These are phyloP conservation scores for Cinnamomum micranthum DNA, from an alignment of 164 flowering plant genomes.

Conservation along the genomic window DNA sequence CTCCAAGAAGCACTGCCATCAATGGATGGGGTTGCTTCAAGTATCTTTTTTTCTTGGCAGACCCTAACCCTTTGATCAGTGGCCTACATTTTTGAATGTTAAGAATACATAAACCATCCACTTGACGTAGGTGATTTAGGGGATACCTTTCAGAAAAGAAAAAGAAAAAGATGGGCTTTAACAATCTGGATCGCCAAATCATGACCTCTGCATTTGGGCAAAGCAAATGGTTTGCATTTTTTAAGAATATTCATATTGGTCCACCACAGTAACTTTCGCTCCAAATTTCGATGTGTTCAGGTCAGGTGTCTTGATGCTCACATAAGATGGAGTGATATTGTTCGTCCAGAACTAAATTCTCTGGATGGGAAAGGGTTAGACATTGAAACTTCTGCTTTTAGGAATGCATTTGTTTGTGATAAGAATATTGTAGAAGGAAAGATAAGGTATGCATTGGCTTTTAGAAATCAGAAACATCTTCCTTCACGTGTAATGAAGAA, in stretches of 20 bases:
- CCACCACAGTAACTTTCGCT: background rate
- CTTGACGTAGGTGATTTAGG: no score
- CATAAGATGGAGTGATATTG: slow-evolving; percentile 84
- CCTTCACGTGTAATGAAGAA: slow-evolving; percentile 88
- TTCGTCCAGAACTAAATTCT: slow-evolving; percentile 66
- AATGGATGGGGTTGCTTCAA: no score
- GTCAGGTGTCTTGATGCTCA: slow-evolving; percentile 79
- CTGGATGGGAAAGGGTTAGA: slow-evolving; percentile 76
- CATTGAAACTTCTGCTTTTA: slow-evolving; percentile 63
- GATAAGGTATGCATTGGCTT: slow-evolving; percentile 59
- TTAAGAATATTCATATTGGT: background rate
- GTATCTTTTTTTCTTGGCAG: no score
- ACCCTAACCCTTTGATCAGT: no score
- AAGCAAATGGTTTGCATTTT: background rate
- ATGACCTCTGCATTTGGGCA: background rate
- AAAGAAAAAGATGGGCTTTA: background rate
- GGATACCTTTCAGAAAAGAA: no score
- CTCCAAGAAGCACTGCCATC: no score
- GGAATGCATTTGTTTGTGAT: slow-evolving; percentile 72
- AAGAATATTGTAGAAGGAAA: slow-evolving; percentile 53
- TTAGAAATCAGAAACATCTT: slow-evolving; percentile 78
- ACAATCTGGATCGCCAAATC: background rate
- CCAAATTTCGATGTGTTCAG: slow-evolving; percentile 41
- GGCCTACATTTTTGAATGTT: no score
- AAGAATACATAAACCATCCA: no score